These are phyloP conservation scores for Linum lewisii DNA, from an alignment of 345 rosid species.

Conservation along the genomic window DNA sequence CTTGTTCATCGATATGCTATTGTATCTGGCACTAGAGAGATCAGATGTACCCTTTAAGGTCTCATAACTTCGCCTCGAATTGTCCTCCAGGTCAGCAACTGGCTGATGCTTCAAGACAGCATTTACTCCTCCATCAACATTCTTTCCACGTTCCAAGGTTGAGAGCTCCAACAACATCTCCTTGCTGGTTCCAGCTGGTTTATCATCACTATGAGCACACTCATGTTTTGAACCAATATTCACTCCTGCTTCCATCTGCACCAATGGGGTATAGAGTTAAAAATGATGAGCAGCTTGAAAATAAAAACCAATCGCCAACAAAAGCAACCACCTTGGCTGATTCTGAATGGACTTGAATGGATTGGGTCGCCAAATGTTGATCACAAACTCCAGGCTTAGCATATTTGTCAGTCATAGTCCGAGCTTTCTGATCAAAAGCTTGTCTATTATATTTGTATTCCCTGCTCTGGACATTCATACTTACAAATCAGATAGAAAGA, in stretches of 20 bases:
- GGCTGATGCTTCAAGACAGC: conserved; percentile 8
- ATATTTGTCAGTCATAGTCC: conserved; percentile 55
- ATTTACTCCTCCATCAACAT: conserved; percentile 13
- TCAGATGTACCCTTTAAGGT: conserved; percentile 18
- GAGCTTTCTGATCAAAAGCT: conserved; percentile 57
- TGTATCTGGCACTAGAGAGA: conserved; percentile 6
- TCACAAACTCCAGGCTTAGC: conserved; percentile 38
- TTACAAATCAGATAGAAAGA: conserved; percentile 7
- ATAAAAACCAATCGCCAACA: background rate
- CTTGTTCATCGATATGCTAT: conserved; percentile 16
- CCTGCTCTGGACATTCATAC: conserved; percentile 44
- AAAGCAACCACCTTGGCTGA: conserved; percentile 14
- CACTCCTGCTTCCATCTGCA: conserved; percentile 32
- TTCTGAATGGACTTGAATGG: conserved; percentile 18
- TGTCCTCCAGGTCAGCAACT: conserved; percentile 3
- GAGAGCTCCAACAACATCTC: conserved; percentile 34
- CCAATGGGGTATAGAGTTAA: background rate
- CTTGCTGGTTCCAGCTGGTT: conserved; percentile 17
- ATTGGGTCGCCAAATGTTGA: conserved; percentile 18
- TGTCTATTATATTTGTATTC: conserved; percentile 76
- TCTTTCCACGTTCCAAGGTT: conserved; percentile 15
- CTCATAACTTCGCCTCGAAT: conserved; percentile 16
- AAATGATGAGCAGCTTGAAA: background rate
- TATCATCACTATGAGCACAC: conserved; percentile 18
- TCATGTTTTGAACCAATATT: conserved; percentile 19